Evolutionary conservation across 495 filamentous ascomycete genomes (phyloP).

Genomic region (Darksidea phi): DNA sequence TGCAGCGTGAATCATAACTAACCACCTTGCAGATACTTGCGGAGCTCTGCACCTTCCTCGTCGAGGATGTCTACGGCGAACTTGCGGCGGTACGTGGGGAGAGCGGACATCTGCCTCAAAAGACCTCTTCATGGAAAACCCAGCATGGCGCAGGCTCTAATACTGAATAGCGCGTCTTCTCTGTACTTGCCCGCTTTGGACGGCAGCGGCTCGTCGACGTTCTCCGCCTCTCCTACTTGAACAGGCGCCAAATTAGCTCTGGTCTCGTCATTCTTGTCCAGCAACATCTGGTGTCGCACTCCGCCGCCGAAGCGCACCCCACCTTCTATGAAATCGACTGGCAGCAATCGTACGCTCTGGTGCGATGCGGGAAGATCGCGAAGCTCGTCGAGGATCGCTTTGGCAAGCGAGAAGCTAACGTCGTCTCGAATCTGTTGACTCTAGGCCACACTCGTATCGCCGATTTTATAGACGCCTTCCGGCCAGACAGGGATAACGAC

Average conservation of each 20-base stretch:
- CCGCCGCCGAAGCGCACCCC: constrained; percentile 60
- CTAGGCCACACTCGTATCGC: constrained; percentile 73
- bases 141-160: constrained; percentile 20
- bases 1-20: constrained; percentile 16
- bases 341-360: constrained; percentile 70
- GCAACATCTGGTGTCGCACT: constrained; percentile 78
- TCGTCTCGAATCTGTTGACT: constrained; percentile 71
- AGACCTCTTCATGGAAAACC: background rate
- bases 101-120: background rate
- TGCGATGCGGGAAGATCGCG: constrained; percentile 79
- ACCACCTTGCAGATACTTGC: constrained; percentile 42
- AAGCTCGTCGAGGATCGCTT: constrained; percentile 67
- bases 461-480: constrained; percentile 56
- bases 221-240: constrained; percentile 63
- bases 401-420: constrained; percentile 64
- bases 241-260: constrained; percentile 66
- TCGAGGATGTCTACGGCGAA: constrained; percentile 84
- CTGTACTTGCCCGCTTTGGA: constrained; percentile 72
- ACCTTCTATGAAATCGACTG: constrained; percentile 80
- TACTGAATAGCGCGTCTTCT: constrained; percentile 56
- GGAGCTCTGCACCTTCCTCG: constrained; percentile 86
- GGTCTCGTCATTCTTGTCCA: constrained; percentile 83
- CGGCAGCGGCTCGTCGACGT: constrained; percentile 70
- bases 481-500: constrained; percentile 21
- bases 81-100: constrained; percentile 73